These are phyloP conservation scores for Malassezia vespertilionis DNA, from an alignment of 1,284 basidiomycete species.

Conservation along the genomic window DNA sequence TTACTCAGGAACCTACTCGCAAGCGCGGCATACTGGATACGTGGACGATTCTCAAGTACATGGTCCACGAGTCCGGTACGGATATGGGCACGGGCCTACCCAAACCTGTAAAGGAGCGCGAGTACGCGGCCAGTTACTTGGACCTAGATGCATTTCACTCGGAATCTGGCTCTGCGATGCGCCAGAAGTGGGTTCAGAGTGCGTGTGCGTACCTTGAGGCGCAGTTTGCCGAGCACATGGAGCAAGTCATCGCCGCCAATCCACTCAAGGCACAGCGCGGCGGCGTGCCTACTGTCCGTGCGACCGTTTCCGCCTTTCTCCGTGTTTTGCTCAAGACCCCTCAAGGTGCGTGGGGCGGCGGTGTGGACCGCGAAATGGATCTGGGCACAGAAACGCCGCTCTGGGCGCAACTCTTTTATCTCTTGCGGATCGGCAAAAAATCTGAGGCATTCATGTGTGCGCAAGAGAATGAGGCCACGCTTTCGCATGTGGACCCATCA, in stretches of 20 bases:
- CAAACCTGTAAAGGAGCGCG: conserved; percentile 48
- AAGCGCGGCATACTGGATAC: conserved; percentile 48
- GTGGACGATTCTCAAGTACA: conserved; percentile 50
- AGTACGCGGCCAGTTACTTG: conserved; percentile 52
- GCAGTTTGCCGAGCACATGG: conserved; percentile 67
- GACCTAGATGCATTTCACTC: conserved; percentile 18
- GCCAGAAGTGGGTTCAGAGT: conserved; percentile 58
- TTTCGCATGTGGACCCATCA: conserved; percentile 69
- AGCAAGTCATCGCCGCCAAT: conserved; percentile 69
- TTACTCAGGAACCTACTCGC: conserved; percentile 22
- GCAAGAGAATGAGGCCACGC: conserved; percentile 59
- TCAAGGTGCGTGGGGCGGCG: conserved; percentile 34
- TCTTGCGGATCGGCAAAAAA: conserved; percentile 73
- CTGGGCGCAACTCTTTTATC: conserved; percentile 85
- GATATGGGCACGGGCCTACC: no score
- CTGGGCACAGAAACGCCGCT: conserved; percentile 53
- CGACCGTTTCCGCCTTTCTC: conserved; percentile 57
- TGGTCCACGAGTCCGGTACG: conserved; percentile 50
- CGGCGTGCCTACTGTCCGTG: conserved; percentile 69
- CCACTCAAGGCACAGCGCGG: conserved; percentile 78
- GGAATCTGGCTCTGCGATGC: conserved; percentile 28
- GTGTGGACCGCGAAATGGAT: conserved; percentile 34
- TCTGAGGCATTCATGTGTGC: conserved; percentile 65
- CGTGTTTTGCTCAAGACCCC: conserved; percentile 34
- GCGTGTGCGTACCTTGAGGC: conserved; percentile 65